Evolutionary conservation across 2,329 filamentous ascomycete species (phyloP).

Genomic region (Zasmidium angulare): DNA sequence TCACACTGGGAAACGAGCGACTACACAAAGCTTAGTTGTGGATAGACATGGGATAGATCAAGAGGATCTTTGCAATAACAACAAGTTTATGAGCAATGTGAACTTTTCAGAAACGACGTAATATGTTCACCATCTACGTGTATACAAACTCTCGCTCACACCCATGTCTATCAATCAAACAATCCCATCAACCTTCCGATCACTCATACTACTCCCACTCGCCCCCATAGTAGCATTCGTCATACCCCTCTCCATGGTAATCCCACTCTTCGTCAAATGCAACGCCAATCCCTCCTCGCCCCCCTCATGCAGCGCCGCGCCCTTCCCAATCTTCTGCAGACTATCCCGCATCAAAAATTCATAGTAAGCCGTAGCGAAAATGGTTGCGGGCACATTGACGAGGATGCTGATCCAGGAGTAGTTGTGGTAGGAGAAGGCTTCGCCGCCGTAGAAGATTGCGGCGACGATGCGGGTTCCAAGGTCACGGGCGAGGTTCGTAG

Average conservation of each 20-base stretch:
- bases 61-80: too few relatives aligned
- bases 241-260: slow-evolving; percentile 21
- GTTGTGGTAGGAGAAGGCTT: slow-evolving; percentile 48
- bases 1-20: too few relatives aligned
- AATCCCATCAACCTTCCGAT: not conserved
- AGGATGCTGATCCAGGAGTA: slow-evolving; percentile 57
- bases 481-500: slow-evolving; percentile 59
- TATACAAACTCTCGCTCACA: too few relatives aligned
- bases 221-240: not conserved
- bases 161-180: not conserved
- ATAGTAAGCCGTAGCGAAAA: slow-evolving; percentile 57
- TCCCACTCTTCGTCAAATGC: slow-evolving; percentile 39
- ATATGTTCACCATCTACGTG: too few relatives aligned
- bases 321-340: slow-evolving; percentile 51
- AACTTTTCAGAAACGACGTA: too few relatives aligned
- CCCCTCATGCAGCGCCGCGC: slow-evolving; percentile 51
- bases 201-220: not conserved
- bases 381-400: slow-evolving; percentile 58
- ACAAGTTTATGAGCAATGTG: too few relatives aligned
- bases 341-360: slow-evolving; percentile 57
- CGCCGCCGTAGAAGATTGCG: slow-evolving; percentile 56
- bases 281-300: slow-evolving; percentile 52
- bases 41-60: too few relatives aligned
- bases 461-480: slow-evolving; percentile 60
- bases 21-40: too few relatives aligned